These are phyloP conservation scores for Galerina sulciceps DNA, from an alignment of 768 basidiomycete genomes.

Conservation along the genomic window DNA sequence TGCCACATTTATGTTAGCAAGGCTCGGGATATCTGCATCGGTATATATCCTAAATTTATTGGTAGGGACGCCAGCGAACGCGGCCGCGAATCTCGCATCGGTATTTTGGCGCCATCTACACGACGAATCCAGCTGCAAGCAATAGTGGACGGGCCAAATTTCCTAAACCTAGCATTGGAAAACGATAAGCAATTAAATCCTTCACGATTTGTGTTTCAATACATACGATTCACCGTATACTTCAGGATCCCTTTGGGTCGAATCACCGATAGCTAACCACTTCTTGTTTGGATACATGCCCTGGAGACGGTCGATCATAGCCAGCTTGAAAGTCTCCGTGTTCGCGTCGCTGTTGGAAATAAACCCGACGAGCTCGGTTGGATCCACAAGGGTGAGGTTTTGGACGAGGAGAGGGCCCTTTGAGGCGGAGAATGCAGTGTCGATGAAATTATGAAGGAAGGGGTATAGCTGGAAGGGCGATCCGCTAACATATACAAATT, in stretches of 20 bases:
- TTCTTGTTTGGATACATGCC: slow-evolving; percentile 47
- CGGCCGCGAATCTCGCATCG: slow-evolving; percentile 36
- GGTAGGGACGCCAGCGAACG: slow-evolving; percentile 38
- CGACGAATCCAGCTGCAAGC: slow-evolving; percentile 47
- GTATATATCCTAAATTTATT: slow-evolving; percentile 36
- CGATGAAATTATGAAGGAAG: slow-evolving; percentile 45
- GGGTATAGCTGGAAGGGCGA: slow-evolving; percentile 50
- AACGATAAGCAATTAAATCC: slow-evolving; percentile 3
- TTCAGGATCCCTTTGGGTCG: slow-evolving; percentile 50
- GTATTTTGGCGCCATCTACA: slow-evolving; percentile 49
- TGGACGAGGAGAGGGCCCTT: slow-evolving; percentile 43
- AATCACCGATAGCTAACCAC: slow-evolving; percentile 47
- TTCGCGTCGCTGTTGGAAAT: slow-evolving; percentile 20
- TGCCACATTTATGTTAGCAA: slow-evolving; percentile 41
- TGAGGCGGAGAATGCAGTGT: slow-evolving; percentile 34
- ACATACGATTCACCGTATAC: slow-evolving; percentile 44
- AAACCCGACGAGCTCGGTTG: slow-evolving; percentile 32
- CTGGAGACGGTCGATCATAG: slow-evolving; percentile 40
- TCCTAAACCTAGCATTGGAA: slow-evolving; percentile 32
- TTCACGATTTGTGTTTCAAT: too few relatives aligned
- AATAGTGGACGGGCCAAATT: slow-evolving; percentile 36
- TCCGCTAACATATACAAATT: slow-evolving; percentile 48
- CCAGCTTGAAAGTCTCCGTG: slow-evolving; percentile 38
- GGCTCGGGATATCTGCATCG: slow-evolving; percentile 38
- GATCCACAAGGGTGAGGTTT: slow-evolving; percentile 39